Percentiles rank a stretch among this genome's conserved stretches.
These are phyloP conservation scores for Leccinum fallax DNA, from an alignment of 1,284 basidiomycete genomes.

Conservation along the genomic window DNA sequence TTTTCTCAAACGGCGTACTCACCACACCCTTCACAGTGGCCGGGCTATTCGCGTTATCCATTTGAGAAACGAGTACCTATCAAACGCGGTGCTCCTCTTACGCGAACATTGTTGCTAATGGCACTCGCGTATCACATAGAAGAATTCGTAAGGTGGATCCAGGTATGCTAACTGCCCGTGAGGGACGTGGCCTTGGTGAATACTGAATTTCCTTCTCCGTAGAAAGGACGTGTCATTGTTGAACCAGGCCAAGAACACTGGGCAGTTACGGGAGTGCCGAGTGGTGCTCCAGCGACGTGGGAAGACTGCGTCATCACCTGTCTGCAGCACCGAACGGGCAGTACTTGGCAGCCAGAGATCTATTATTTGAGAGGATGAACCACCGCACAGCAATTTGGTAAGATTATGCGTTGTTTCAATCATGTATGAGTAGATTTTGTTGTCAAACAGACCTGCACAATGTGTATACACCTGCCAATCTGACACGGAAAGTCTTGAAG, in stretches of 20 bases:
- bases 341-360: constrained; percentile 46
- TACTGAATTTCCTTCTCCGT: not conserved
- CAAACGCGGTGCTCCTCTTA: constrained; percentile 21
- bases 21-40: constrained; percentile 32
- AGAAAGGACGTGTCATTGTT: constrained; percentile 29
- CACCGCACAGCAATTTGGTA: constrained; percentile 15
- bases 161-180: constrained; percentile 24
- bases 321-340: constrained; percentile 41
- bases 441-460: constrained; percentile 16
- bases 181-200: not conserved
- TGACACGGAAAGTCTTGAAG: constrained; percentile 1
- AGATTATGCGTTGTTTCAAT: constrained; percentile 13
- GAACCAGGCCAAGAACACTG: constrained; percentile 40
- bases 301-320: constrained; percentile 39
- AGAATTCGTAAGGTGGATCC: constrained; percentile 30
- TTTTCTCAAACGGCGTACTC: not conserved
- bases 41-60: constrained; percentile 35
- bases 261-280: constrained; percentile 24
- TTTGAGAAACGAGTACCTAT: constrained; percentile 36
- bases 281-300: constrained; percentile 24
- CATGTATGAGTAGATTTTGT: constrained; percentile 9
- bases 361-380: constrained; percentile 27
- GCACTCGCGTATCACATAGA: constrained; percentile 30
- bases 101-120: constrained; percentile 29
- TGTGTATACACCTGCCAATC: constrained; percentile 2